Evolutionary conservation across 1,139 yeast species (phyloP), one percentile per base, ranked within the genome.

Genomic region (Chernovozyma aurita): DNA sequence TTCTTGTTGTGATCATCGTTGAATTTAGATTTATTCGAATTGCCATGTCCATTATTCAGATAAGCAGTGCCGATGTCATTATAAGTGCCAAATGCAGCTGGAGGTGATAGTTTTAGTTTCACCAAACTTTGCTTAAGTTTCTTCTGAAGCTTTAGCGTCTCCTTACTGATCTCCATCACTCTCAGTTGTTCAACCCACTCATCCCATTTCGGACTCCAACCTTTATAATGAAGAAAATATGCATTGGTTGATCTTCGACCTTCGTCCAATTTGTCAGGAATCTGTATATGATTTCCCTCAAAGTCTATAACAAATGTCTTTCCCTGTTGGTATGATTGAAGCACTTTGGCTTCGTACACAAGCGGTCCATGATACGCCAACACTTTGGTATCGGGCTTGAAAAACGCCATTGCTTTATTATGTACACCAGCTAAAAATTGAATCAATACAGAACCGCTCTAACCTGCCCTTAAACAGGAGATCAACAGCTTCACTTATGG

Each of bases 161-260:
- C 95, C 30, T 79, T 83, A 35, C 73, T 85, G 53, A 72, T 70
- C 45, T 78, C 82, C 53, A 86, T 63, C 9, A 90, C 73, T 29
- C 97, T 65, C 34, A 77, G 81, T 8, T 62, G 59, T 1, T 78
- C 73, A 1, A 92, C 95, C 98, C 98, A 92, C 57, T 92, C 98
- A 55, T 92, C 97, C 97, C 97, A 90, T 44, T 90, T 81, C 16
- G 81, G 62, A 52, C 88, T 92, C 98, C 98, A 92, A 2, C 98
- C 97, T 50, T 82, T 85, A 60, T 92, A 92, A 55, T 92, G 98
- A 8, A 92, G 77, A 46, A 69, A 80, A 57, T 78, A 90, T 39
- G 80, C 70, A 38, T 65, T 56, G 36, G 61, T 50, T 21, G 55
- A 57, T 25, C 49, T 50, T 27, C 73, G 52, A 3, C 65, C 71